These are phyloP conservation scores for Afroboletus lepidellus DNA, from an alignment of 1,284 basidiomycete species.

Conservation along the genomic window DNA sequence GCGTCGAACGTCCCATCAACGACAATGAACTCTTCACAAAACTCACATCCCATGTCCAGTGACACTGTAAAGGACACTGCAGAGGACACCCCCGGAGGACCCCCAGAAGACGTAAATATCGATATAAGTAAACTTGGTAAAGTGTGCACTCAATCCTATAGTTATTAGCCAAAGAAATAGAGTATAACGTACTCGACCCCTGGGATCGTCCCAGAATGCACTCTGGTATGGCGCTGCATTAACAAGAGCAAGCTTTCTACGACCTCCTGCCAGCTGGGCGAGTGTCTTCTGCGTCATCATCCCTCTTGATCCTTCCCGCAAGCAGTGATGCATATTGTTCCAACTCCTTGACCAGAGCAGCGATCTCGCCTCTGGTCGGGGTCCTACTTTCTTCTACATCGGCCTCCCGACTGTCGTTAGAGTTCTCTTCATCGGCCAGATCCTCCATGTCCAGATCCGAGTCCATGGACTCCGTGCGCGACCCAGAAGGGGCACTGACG, in stretches of 20 bases:
- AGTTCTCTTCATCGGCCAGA: slow-evolving; percentile 6
- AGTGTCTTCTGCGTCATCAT: slow-evolving; percentile 20
- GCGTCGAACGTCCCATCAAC: slow-evolving; percentile 46
- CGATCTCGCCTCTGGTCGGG: slow-evolving; percentile 35
- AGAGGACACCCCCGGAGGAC: too few relatives aligned
- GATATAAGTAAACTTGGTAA: slow-evolving; percentile 16
- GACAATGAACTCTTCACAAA: slow-evolving; percentile 47
- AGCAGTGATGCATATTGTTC: slow-evolving; percentile 50
- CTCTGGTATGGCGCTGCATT: slow-evolving; percentile 6
- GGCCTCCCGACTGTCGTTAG: slow-evolving; percentile 4
- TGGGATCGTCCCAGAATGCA: slow-evolving; percentile 7
- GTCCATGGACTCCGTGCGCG: not conserved
- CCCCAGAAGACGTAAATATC: slow-evolving; percentile 3
- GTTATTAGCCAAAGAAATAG: slow-evolving; percentile 26
- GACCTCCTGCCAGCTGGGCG: not conserved
- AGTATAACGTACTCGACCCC: slow-evolving; percentile 27
- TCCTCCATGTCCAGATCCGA: slow-evolving; percentile 27
- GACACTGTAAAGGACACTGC: too few relatives aligned
- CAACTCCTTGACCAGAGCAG: slow-evolving; percentile 44
- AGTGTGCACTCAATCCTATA: slow-evolving; percentile 8
- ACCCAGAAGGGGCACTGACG: not conserved
- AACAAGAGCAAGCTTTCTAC: slow-evolving; percentile 6
- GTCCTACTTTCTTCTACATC: slow-evolving; percentile 4
- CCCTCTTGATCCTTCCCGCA: slow-evolving; percentile 42
- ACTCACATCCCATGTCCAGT: slow-evolving; percentile 24